Conservation (phyloP, 2,329 filamentous ascomycete species). For the Talaromyces sp. region DNA sequence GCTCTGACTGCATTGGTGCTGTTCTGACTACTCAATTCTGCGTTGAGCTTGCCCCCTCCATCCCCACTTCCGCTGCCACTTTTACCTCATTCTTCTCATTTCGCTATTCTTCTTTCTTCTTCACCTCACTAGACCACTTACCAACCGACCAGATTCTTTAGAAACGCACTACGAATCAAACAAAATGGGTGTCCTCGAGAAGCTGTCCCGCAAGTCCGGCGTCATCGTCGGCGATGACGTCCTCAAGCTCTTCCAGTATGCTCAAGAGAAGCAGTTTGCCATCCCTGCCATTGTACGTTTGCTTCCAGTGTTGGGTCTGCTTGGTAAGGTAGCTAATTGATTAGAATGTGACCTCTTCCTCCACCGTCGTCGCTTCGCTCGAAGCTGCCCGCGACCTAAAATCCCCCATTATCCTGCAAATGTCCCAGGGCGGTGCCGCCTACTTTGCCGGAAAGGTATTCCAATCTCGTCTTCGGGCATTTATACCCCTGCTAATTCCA, state of each 20-base stretch:
- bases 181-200: constrained; percentile 49
- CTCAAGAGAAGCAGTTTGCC: constrained; percentile 81
- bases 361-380: constrained; percentile 78
- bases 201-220: constrained; percentile 62
- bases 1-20: neutral
- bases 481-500: neutral
- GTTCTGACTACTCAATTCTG: neutral
- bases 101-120: constrained; percentile 6
- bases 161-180: neutral
- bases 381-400: constrained; percentile 93
- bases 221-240: constrained; percentile 68
- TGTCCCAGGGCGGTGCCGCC: constrained; percentile 88
- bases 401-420: constrained; percentile 87
- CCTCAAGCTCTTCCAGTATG: constrained; percentile 78
- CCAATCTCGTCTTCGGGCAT: neutral
- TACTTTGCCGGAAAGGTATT: constrained; percentile 83
- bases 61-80: constrained; percentile 12
- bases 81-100: constrained; percentile 9
- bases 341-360: constrained; percentile 88
- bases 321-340: neutral
- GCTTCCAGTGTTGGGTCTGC: neutral
- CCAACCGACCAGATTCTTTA: neutral
- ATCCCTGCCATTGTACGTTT: constrained; percentile 70
- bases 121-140: neutral
- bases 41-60: constrained; percentile 19